Evolutionary conservation across 139 green algal genomes (phyloP).

Genomic region (Tetratostichococcus sp.): DNA sequence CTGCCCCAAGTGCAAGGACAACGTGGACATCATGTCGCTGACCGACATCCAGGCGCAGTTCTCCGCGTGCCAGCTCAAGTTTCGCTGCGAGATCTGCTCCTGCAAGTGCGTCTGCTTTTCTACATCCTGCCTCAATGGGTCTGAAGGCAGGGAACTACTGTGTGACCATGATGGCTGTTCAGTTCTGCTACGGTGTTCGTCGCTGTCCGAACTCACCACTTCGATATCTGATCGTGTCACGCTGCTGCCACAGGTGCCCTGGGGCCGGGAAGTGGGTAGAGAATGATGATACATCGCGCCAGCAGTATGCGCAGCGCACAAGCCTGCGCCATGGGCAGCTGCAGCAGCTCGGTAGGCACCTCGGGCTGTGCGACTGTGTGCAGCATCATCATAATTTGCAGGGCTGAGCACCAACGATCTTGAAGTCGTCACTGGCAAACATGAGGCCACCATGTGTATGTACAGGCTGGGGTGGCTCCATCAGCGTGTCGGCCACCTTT

Average conservation of each 20-base stretch:
- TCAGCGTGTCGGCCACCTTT: background rate
- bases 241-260: constrained; percentile 27
- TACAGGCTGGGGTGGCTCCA: background rate
- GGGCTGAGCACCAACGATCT: no score
- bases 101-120: constrained; percentile 31
- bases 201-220: no score
- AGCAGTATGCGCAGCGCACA: constrained; percentile 24
- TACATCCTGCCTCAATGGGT: no score
- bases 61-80: constrained; percentile 25
- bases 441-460: background rate
- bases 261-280: constrained; percentile 46
- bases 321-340: constrained; percentile 17
- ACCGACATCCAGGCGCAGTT: constrained; percentile 20
- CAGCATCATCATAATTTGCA: no score
- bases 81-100: constrained; percentile 38
- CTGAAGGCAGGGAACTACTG: no score
- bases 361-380: background rate
- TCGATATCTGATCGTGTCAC: background rate
- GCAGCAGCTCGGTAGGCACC: constrained; percentile 15
- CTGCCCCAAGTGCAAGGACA: constrained; percentile 42
- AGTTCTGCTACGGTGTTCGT: no score
- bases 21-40: constrained; percentile 35
- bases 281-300: constrained; percentile 20
- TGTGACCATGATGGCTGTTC: no score
- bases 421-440: no score